Evolutionary conservation across 164 flowering plant genomes (phyloP), one percentile per base, ranked within the genome.

Genomic region (Sedum album): DNA sequence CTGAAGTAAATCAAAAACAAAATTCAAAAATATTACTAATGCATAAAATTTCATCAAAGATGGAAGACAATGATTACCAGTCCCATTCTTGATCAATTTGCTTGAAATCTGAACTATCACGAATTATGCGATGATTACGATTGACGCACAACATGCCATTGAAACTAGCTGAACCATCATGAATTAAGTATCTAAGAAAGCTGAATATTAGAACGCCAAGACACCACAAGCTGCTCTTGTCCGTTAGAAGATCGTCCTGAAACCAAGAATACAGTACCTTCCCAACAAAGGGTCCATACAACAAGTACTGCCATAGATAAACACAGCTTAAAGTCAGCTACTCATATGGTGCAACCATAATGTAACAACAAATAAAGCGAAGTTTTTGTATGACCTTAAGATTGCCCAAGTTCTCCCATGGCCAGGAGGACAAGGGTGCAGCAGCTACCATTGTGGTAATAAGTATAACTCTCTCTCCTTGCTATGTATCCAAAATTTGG

Each of bases 51-150:
- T 20, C 8, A 21, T 21, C 62, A 66, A 46, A 61, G 51, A 46
- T 44, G 2, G 17, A 46, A 4, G 42, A 1, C 64, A 18, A 6
- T n/a, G 31, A 36, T 7, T 86, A 89, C 97, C 97, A 92, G 68
- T 92, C 72, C 96, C 96, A 89, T 78, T 92, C 93, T 23, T 41
- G 73, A 66, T 89, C 96, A 18, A 92, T 85, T 75, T 92, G 96
- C 67, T 86, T 79, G 75, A 79, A 92, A 73, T 83, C 94, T 5
- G 78, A 69, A 0, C 94, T 89, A 25, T 77, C 67, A 64, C 81
- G 79, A 39, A 72, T 63, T 55, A 92, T 72, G 28, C 83, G 70
- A 14, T 79, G 83, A 36, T 68, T 78, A 31, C 85, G 75, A 20
- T 81, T 84, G 0, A 89, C 76, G 73, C 81, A 92, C 14, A 83